Conservation (phyloP, 169 alveolate species). For the Plasmodium inui region DNA sequence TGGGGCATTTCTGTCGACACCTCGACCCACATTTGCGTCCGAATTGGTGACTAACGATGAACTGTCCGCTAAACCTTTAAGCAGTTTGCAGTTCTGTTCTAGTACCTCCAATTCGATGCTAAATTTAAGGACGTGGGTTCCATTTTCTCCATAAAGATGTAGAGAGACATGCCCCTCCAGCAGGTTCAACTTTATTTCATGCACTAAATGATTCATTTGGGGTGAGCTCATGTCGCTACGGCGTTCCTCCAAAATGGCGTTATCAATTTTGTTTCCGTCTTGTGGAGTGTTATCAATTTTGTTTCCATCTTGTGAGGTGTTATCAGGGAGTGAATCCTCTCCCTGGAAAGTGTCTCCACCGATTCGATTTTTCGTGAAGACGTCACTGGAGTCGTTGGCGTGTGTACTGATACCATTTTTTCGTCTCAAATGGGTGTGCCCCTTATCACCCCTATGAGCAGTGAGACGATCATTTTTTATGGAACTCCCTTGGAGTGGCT, state of each 20-base stretch:
- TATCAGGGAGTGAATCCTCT: not conserved
- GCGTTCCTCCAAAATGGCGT: not conserved
- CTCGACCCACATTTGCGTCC: not conserved
- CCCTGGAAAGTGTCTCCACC: not conserved
- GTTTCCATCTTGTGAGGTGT: not conserved
- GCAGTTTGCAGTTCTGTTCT: conserved; percentile 22
- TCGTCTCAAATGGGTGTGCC: not conserved
- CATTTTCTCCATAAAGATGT: conserved; percentile 22
- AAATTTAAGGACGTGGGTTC: conserved; percentile 5
- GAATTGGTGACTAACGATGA: not conserved
- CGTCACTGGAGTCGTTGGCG: not conserved
- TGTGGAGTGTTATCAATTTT: not conserved
- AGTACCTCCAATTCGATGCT: conserved; percentile 11
- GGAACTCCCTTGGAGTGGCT: not conserved
- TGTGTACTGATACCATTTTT: not conserved
- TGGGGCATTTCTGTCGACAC: not conserved
- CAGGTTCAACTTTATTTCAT: conserved; percentile 22
- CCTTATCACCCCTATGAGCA: not conserved
- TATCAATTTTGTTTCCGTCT: not conserved
- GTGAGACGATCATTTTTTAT: not conserved
- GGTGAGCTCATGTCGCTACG: not conserved
- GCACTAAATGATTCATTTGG: not conserved
- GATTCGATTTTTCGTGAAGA: not conserved
- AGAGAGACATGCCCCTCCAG: not conserved
- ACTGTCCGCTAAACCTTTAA: not conserved